Percentiles rank a stretch among this genome's conserved stretches.
These are phyloP conservation scores for Metarhizium album DNA, from an alignment of 2,329 filamentous ascomycete genomes.

Conservation along the genomic window DNA sequence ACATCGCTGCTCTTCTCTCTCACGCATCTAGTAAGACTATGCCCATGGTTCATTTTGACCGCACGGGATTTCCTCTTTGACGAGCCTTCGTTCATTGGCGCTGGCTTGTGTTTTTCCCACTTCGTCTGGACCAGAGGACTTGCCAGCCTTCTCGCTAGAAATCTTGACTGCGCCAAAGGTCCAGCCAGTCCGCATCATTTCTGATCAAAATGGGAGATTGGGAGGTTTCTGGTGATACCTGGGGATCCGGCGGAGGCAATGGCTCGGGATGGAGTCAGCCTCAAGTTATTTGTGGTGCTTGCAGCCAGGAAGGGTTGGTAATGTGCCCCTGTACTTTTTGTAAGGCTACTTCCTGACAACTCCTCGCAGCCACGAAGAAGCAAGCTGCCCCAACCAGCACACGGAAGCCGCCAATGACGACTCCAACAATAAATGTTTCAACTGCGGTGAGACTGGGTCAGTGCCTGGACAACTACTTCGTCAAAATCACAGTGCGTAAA, in stretches of 20 bases:
- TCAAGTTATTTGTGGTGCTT: conserved; percentile 2
- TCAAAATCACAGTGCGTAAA: background rate
- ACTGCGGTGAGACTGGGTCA: conserved; percentile 27
- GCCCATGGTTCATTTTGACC: background rate
- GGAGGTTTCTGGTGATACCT: background rate
- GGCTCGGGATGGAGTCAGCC: conserved; percentile 3
- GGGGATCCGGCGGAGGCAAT: conserved; percentile 1
- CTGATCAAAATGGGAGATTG: conserved; percentile 4
- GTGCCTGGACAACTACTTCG: background rate
- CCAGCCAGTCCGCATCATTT: background rate
- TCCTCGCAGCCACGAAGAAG: conserved; percentile 4
- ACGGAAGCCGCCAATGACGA: background rate
- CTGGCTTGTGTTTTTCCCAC: background rate
- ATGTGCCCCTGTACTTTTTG: background rate
- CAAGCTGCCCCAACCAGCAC: conserved; percentile 7
- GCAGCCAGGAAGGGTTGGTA: conserved; percentile 8
- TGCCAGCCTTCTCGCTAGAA: background rate
- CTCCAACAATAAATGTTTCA: conserved; percentile 23
- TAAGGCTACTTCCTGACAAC: background rate
- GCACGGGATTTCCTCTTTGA: background rate
- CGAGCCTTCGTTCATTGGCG: background rate
- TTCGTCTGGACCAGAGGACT: background rate
- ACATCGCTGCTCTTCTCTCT: background rate
- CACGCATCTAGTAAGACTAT: background rate
- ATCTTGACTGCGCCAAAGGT: background rate